phyloP scores from a whole-genome alignment of 2,329 filamentous ascomycete species.

The Calonectria crousiana region DNA sequence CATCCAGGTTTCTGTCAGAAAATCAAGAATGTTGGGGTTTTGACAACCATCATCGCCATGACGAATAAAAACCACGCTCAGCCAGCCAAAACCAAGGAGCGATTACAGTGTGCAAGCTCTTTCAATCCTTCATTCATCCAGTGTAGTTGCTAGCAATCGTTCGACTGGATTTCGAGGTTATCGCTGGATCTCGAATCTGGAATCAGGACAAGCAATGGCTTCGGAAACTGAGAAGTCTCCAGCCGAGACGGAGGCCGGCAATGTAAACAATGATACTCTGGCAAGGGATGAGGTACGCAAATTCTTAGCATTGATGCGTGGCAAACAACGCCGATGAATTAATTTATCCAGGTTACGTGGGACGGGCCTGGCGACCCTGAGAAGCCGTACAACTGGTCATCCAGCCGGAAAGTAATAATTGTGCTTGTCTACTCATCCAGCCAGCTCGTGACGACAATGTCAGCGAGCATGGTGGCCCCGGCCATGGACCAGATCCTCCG shows the following conservation, averaged over 20 bases:
- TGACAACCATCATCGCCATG: background rate
- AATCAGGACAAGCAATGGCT: background rate
- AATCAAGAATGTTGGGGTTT: background rate
- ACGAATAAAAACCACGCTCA: background rate
- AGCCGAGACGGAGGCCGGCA: background rate
- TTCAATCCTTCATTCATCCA: background rate
- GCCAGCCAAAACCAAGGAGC: background rate
- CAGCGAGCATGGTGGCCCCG: conserved; percentile 52
- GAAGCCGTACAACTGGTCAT: conserved; percentile 75
- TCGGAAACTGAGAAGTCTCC: background rate
- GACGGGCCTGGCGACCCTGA: conserved; percentile 65
- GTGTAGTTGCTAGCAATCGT: too few species aligned
- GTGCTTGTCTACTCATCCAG: conserved; percentile 49
- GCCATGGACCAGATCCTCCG: conserved; percentile 48
- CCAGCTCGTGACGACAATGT: conserved; percentile 52
- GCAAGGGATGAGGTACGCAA: background rate
- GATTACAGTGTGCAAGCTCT: background rate
- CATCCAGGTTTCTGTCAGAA: background rate
- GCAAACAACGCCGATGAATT: background rate
- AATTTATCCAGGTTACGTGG: conserved; percentile 52
- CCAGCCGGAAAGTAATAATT: conserved; percentile 35
- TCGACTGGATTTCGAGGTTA: too few species aligned
- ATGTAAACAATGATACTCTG: background rate
- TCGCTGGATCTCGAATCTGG: background rate
- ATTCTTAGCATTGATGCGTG: background rate